Percentiles rank a stretch among this genome's conserved stretches.
phyloP scores from a whole-genome alignment of 2,329 filamentous ascomycete species.

The Xylaria sp. region DNA sequence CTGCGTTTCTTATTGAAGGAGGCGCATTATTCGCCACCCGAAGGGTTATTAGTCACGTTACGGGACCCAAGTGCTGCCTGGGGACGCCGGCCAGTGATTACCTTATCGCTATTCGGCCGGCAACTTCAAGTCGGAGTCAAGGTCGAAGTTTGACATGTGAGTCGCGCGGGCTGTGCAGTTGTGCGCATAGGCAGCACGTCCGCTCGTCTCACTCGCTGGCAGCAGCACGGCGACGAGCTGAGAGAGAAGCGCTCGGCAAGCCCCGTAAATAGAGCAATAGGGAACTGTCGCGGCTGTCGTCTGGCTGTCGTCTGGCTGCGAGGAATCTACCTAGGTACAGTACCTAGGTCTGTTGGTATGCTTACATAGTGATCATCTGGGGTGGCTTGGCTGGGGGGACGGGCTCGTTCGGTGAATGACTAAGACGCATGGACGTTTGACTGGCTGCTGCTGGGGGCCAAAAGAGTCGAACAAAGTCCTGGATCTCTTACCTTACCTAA shows the following conservation, averaged over 20 bases:
- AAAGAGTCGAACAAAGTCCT: not conserved
- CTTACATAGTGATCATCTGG: constrained; percentile 1
- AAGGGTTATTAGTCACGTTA: not conserved
- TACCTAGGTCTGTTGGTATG: not conserved
- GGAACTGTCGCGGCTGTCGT: not conserved
- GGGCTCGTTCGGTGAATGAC: constrained; percentile 3
- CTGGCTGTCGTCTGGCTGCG: not conserved
- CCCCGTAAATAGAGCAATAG: not conserved
- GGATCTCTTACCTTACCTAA: not conserved
- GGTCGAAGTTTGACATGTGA: too few species aligned
- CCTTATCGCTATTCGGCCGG: not conserved
- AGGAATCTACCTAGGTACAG: too few species aligned
- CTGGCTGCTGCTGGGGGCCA: not conserved
- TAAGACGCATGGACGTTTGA: not conserved
- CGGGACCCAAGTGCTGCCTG: constrained; percentile 8
- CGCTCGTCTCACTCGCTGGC: not conserved
- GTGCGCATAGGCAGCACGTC: not conserved
- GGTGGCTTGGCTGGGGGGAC: constrained; percentile 18
- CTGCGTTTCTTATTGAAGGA: not conserved
- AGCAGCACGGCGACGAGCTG: not conserved
- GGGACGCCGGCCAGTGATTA: not conserved
- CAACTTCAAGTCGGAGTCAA: not conserved
- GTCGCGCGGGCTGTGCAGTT: not conserved
- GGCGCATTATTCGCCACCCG: constrained; percentile 18
- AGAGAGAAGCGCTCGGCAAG: not conserved